Evolutionary conservation across 768 basidiomycete species (phyloP), one percentile per base, ranked within the genome.

Genomic region (Lepiota venenata): DNA sequence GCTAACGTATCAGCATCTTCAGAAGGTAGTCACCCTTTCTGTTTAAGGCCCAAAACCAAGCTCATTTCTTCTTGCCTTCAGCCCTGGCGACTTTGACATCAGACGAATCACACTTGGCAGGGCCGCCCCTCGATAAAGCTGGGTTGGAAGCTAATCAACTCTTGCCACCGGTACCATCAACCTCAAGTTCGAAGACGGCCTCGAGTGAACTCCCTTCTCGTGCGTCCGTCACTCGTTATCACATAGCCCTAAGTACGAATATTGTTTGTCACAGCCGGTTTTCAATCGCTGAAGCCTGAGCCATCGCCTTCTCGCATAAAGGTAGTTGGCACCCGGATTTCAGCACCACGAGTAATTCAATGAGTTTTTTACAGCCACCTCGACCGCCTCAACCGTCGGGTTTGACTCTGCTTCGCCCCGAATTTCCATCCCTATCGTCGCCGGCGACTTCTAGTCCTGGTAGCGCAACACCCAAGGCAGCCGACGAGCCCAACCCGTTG

Each of bases 321-420:
- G 51, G 51, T 52, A 27, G 36, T 6, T 14, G 11, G 8, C 10
- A 18, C 20, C 14, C 35, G 20, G 16, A 29, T 18, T 35, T 14
- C 32, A 20, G 29, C 11, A 14, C n/a, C 16, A 35, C 10, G 25
- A 10, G 36, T 35, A 18, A 9, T 35, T 16, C 10, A 12, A 35
- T 6, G 36, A 18, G 16, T 7, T 2, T 18, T 35, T 11, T 15
- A 36, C 10, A 37, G 32, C 10, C 35, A 12, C 16, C 32, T 35
- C n/a, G 20, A 22, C 27, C 6, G 20, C 11, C 21, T 9, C 36
- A 12, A 27, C 52, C 52, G 12, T 77, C 76, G 3, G 75, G 75
- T 2, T 60, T 76, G 14, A 69, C 72, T 2, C 66, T 75, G 12
- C 64, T 74, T 32, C 70, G 71, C 45, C 50, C 55, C 36, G 15